Percentiles rank a stretch among this genome's conserved stretches.
These are phyloP conservation scores for Russula foetens DNA, from an alignment of 768 basidiomycete species.

Conservation along the genomic window DNA sequence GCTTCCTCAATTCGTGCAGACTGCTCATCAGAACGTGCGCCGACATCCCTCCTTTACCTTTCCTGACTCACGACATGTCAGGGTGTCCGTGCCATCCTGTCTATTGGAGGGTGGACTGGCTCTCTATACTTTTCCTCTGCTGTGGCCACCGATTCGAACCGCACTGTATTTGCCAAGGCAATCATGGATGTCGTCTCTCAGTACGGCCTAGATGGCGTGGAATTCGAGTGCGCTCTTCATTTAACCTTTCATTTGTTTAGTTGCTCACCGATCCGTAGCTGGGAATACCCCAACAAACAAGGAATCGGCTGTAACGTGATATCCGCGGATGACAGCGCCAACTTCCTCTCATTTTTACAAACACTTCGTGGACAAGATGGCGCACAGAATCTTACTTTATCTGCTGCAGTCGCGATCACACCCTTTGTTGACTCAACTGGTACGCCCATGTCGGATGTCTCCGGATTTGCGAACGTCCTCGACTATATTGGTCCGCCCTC, in stretches of 20 bases:
- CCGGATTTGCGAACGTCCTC: conserved; percentile 60
- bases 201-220: conserved; percentile 52
- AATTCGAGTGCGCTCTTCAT: conserved; percentile 28
- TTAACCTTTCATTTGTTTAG: background rate
- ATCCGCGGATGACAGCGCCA: conserved; percentile 50
- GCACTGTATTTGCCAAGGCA: conserved; percentile 58
- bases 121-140: conserved; percentile 52
- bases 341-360: conserved; percentile 71
- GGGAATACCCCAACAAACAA: conserved; percentile 71
- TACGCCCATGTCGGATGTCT: conserved; percentile 57
- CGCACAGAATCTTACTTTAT: conserved; percentile 49
- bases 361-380: conserved; percentile 52
- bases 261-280: conserved; percentile 37
- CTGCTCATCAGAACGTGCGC: conserved; percentile 33
- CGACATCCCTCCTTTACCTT: background rate
- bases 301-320: conserved; percentile 69
- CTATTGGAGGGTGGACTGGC: conserved; percentile 69
- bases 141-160: conserved; percentile 47
- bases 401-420: conserved; percentile 41
- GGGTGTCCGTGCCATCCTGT: conserved; percentile 48
- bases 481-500: conserved; percentile 41
- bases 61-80: conserved; percentile 23
- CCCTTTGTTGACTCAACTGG: conserved; percentile 44
- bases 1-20: conserved; percentile 49
- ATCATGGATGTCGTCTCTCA: conserved; percentile 38